phyloP scores from a whole-genome alignment of 2,329 filamentous ascomycete species.

The Knufia petricola region DNA sequence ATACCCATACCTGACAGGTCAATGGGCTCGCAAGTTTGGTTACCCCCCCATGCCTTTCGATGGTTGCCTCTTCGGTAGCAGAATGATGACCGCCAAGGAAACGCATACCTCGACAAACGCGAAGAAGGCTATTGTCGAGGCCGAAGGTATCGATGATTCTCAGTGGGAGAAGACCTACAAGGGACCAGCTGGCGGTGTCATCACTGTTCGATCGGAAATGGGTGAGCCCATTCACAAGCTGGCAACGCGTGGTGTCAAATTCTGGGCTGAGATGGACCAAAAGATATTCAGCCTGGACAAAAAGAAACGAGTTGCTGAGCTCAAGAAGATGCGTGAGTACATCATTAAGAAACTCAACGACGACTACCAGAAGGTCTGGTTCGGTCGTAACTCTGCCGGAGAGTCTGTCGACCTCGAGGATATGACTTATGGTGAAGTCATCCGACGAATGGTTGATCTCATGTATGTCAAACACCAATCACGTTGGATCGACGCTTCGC shows the following conservation, averaged over 20 bases:
- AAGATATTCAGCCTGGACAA: slow-evolving; percentile 97
- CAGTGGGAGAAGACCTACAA: slow-evolving; percentile 94
- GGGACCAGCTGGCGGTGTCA: slow-evolving; percentile 80
- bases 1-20: slow-evolving; percentile 82
- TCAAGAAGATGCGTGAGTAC: slow-evolving; percentile 79
- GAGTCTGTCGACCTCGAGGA: slow-evolving; percentile 81
- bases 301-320: slow-evolving; percentile 77
- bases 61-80: slow-evolving; percentile 79
- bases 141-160: slow-evolving; percentile 67
- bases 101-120: slow-evolving; percentile 77
- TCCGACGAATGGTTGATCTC: slow-evolving; percentile 76
- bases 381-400: slow-evolving; percentile 72
- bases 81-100: slow-evolving; percentile 92
- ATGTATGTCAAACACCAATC: slow-evolving; percentile 86
- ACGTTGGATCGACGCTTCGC: slow-evolving; percentile 83
- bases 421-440: slow-evolving; percentile 88
- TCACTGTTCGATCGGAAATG: slow-evolving; percentile 97
- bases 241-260: slow-evolving; percentile 85
- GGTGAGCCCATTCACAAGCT: slow-evolving; percentile 99
- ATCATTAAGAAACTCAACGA: slow-evolving; percentile 95
- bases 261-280: slow-evolving; percentile 98
- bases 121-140: slow-evolving; percentile 83
- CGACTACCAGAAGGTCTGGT: slow-evolving; percentile 96
- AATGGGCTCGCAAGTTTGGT: slow-evolving; percentile 77
- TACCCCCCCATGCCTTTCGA: slow-evolving; percentile 93